Percentiles rank a stretch among this genome's conserved stretches.
Conservation (phyloP, 768 basidiomycete species). For the Leccinum disarticulatum region DNA sequence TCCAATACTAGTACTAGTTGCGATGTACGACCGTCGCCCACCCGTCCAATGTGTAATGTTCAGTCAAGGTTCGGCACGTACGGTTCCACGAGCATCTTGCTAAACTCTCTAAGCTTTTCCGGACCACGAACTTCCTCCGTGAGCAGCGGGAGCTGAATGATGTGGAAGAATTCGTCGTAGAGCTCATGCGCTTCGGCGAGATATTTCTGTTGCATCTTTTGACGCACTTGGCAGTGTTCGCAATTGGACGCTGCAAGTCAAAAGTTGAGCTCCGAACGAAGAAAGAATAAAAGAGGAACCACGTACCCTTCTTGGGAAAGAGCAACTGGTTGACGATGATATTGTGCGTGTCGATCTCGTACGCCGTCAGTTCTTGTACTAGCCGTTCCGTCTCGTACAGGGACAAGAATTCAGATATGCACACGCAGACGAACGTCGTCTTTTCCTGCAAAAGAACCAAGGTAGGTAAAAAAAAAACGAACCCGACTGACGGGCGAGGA, state of each 20-base stretch:
- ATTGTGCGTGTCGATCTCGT: conserved; percentile 97
- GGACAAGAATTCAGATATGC: conserved; percentile 97
- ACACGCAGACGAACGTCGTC: conserved; percentile 98
- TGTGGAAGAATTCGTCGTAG: conserved; percentile 98
- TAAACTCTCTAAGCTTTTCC: conserved; percentile 90
- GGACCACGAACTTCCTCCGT: conserved; percentile 97
- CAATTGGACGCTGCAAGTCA: conserved; percentile 73
- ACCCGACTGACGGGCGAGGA: no score
- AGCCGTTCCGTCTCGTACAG: conserved; percentile 98
- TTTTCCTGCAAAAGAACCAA: conserved; percentile 63
- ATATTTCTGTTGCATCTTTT: conserved; percentile 99
- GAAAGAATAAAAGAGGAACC: background rate
- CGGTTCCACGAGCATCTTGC: conserved; percentile 85
- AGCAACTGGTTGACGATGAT: conserved; percentile 98
- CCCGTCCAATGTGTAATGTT: background rate
- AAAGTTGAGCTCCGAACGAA: background rate
- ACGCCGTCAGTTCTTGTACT: conserved; percentile 91
- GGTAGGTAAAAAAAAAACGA: background rate
- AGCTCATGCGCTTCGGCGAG: conserved; percentile 94
- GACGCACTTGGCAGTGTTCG: conserved; percentile 91
- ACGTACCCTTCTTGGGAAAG: conserved; percentile 86
- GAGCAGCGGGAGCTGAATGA: conserved; percentile 86
- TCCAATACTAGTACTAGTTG: background rate
- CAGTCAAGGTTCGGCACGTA: conserved; percentile 51
- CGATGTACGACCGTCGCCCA: background rate